Percentiles rank a stretch among this genome's conserved stretches.
phyloP scores from a whole-genome alignment of 169 alveolate species.

The Amoebophrya sp. region DNA sequence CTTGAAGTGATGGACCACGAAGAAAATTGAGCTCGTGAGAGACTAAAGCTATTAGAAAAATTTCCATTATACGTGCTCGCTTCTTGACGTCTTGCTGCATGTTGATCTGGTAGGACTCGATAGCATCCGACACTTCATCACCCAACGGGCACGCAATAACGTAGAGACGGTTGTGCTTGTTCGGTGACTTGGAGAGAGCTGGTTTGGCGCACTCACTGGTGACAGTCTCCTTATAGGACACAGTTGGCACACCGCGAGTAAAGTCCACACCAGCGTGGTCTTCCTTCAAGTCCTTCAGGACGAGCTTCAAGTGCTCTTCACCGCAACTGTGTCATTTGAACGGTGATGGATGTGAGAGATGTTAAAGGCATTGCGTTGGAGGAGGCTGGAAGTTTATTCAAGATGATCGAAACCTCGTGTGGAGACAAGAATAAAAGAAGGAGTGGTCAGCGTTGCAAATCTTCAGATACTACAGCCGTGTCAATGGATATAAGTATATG shows the following conservation, averaged over 20 bases:
- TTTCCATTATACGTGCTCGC: conserved; percentile 81
- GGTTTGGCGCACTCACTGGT: conserved; percentile 79
- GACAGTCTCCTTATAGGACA: conserved; percentile 98
- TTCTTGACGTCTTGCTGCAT: conserved; percentile 91
- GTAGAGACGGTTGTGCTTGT: conserved; percentile 97
- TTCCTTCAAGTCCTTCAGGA: conserved; percentile 95
- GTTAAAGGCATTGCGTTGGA: no score
- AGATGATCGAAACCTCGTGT: no score
- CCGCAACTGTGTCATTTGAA: no score
- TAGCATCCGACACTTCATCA: conserved; percentile 90
- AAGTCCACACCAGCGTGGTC: conserved; percentile 98
- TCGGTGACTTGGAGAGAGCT: conserved; percentile 96
- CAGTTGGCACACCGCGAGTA: conserved; percentile 96
- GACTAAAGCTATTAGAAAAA: neutral
- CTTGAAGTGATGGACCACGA: neutral
- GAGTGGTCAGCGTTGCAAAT: no score
- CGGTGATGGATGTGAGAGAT: no score
- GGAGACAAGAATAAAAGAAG: no score
- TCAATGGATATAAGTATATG: no score
- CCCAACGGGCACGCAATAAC: conserved; percentile 92
- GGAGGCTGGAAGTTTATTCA: conserved; percentile 34
- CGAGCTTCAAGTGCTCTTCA: conserved; percentile 97
- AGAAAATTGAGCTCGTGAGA: neutral
- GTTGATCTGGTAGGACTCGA: conserved; percentile 85
- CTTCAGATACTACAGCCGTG: no score